Evolutionary conservation across 2,329 filamentous ascomycete genomes (phyloP), one percentile per base, ranked within the genome.

Genomic region (Xylariaceae sp.): DNA sequence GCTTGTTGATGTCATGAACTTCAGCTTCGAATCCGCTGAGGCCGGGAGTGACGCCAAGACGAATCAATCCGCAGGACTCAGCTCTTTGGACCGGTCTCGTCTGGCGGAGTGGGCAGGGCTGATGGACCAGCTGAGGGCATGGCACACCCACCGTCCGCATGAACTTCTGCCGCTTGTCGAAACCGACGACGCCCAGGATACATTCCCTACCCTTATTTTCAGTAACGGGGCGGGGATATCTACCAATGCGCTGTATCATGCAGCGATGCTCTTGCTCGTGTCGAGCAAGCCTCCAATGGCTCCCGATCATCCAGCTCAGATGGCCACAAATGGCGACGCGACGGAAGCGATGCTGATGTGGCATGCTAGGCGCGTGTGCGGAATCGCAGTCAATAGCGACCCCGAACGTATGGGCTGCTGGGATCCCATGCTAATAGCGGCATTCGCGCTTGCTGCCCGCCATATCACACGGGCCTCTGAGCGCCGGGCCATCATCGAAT

Each of bases 351-450:
- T 32, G 5, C 32, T 43, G 8, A 11, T 41, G 9, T 51, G 44
- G 42, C 50, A 53, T 31, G 40, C 43, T 11, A 31, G 36, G 13
- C 50, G 48, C 17, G 36, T 52, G 17, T 52, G 48, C 21, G 48
- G 48, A 9, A 50, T 50, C 33, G 50, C 50, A 11, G 15, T 49
- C 9, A 37, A 47, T 17, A 51, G 46, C 17, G 50, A 52, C 5
- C 40, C 41, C 15, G 43, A 43, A 26, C 23, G 42, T 34, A 39
- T 37, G 3, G 26, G 17, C 9, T 50, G 46, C 18, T 51, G 47
- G 47, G 49, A 47, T 19, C 49, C 44, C n/a, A 36, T 36, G 16
- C 42, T 40, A 29, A 50, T 53, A 27, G 44, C 49, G 24, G 47
- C 49, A 5, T 38, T 51, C 23, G 28, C 35, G 11, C 33, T 45